Evolutionary conservation across 2,329 filamentous ascomycete genomes (phyloP), one percentile per base, ranked within the genome.

Genomic region (Venturia carpophila): DNA sequence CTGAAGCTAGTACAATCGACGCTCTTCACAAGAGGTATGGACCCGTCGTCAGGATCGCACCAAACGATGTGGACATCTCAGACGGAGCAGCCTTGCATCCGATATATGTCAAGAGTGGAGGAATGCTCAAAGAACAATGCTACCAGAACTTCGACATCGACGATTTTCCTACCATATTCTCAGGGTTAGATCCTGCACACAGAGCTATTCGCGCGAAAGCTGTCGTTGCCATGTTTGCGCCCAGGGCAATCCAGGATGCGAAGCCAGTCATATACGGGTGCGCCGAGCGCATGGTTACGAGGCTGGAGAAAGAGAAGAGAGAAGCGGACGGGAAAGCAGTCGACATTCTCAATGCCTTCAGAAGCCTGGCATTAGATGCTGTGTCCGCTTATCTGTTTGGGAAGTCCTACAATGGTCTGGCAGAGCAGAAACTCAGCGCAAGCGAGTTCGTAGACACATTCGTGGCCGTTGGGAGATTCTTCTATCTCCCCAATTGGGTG

Each of bases 81-180:
- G 78, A 80, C 61, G 77, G 77, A 11, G 75, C 74, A 19, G 81
- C 79, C 0, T 69, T 83, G 30, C 72, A 76, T 0, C 73, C 79
- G 1, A 82, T 85, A 41, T 85, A 86, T 70, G 70, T 79, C 15
- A 73, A 76, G 2, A 78, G 75, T 45, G 82, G 83, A 3, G 83
- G 83, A 0, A 84, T 85, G 64, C 71, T 73, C 0, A 85, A 86
- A 69, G 76, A 80, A 0, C 68, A 71, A 0, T 79, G 76, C 66
- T 85, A 85, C 69, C 71, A 72, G 0, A 85, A 85, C 67, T 85
- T 85, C 68, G 80, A 84, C 66, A 81, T 84, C 21, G 83, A 84
- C 68, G 81, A 80, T 0, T 80, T 82, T 68, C 71, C 76, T 37
- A 82, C 81, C 1, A 80, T 86, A 43, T 86, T 86, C 72, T 81